Conservation (phyloP, 306 rosid species). For the Castanopsis chinensis region DNA sequence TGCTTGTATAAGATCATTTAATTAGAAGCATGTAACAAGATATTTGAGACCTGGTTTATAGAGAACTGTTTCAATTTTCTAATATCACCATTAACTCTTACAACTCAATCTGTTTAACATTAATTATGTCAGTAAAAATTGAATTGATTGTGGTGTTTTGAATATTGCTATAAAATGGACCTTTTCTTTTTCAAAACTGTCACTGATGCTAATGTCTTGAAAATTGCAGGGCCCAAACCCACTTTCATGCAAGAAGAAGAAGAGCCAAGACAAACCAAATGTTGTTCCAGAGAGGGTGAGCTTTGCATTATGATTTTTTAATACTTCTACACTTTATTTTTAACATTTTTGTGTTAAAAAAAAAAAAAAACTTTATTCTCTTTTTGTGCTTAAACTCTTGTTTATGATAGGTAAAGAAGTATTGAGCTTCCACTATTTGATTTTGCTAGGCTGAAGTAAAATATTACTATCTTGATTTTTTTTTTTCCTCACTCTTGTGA, state of each 20-base stretch:
- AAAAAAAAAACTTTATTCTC: neutral
- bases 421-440: neutral
- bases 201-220: constrained; percentile 6
- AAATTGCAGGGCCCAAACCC: constrained; percentile 84
- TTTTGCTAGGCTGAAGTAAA: neutral
- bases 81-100: neutral
- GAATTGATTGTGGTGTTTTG: neutral
- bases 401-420: neutral
- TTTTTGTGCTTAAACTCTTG: neutral
- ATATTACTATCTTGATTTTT: neutral
- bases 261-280: constrained; percentile 40
- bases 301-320: neutral
- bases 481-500: neutral
- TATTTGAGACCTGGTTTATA: neutral
- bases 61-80: neutral
- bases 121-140: neutral
- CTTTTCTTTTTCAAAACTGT: neutral
- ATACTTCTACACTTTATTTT: neutral
- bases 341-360: neutral
- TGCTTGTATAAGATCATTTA: neutral
- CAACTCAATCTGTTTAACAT: neutral
- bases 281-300: constrained; percentile 45
- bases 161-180: neutral
- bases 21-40: neutral
- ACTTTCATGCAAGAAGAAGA: constrained; percentile 81